phyloP scores from a whole-genome alignment of 768 basidiomycete genomes.

The Flagelloscypha sp. region DNA sequence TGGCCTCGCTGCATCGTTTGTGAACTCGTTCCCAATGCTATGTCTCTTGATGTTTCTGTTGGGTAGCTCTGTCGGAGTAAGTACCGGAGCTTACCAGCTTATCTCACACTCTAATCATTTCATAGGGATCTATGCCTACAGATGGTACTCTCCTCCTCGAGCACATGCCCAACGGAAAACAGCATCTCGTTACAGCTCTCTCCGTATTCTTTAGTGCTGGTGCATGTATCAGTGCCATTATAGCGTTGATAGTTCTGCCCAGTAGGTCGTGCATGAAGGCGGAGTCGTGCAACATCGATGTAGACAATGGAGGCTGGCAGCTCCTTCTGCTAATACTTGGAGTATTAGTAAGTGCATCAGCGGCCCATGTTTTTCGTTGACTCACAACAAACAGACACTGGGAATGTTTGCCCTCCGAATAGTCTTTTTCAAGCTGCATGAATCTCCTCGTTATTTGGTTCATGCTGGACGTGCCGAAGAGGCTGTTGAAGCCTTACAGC shows the following conservation, averaged over 20 bases:
- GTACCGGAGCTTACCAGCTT: conserved; percentile 17
- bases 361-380: conserved; percentile 4
- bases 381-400: conserved; percentile 51
- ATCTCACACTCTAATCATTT: conserved; percentile 1
- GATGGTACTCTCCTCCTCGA: conserved; percentile 90
- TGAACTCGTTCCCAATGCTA: conserved; percentile 57
- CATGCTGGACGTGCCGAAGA: conserved; percentile 80
- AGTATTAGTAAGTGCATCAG: conserved; percentile 57
- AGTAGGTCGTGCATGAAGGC: conserved; percentile 52
- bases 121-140: conserved; percentile 90
- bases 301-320: conserved; percentile 83
- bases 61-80: conserved; percentile 88
- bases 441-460: conserved; percentile 90
- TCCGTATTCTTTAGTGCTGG: conserved; percentile 96
- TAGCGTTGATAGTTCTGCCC: conserved; percentile 77
- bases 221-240: conserved; percentile 74
- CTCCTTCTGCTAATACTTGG: conserved; percentile 72
- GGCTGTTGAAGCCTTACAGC: conserved; percentile 72
- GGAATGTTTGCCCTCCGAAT: conserved; percentile 84
- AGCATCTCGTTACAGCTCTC: conserved; percentile 85
- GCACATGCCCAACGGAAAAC: conserved; percentile 86
- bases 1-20: conserved; percentile 70
- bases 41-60: conserved; percentile 79
- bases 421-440: conserved; percentile 84
- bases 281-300: conserved; percentile 52